A percentile compares a stretch with the other conserved stretches of the same genome.
These are phyloP conservation scores for Cercospora berteroae DNA, from an alignment of 2,329 filamentous ascomycete genomes.

Conservation along the genomic window DNA sequence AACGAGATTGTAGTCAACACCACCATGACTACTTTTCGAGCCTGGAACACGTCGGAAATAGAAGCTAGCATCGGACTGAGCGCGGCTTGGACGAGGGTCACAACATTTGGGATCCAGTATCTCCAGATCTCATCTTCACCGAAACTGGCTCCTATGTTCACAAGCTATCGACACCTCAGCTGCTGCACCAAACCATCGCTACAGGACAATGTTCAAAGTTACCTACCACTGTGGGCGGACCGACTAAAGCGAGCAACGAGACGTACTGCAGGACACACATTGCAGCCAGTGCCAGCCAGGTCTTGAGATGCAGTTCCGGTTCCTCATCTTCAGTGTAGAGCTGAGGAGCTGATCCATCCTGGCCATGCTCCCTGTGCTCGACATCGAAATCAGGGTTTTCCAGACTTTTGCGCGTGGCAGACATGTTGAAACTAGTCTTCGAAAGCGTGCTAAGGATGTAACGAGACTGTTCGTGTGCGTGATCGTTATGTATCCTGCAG, in stretches of 20 bases:
- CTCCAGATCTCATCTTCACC: neutral
- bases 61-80: neutral
- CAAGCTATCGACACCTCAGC: neutral
- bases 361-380: neutral
- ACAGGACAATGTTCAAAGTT: neutral
- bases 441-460: neutral
- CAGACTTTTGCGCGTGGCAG: neutral
- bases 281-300: neutral
- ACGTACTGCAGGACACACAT: neutral
- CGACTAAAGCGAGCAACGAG: neutral
- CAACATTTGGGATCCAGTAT: neutral
- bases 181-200: neutral
- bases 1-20: neutral
- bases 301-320: neutral
- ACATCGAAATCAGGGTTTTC: neutral
- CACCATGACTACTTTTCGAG: neutral
- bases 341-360: neutral
- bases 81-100: neutral
- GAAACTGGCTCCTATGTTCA: neutral
- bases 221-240: neutral
- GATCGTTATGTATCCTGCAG: neutral
- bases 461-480: neutral
- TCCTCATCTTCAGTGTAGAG: neutral
- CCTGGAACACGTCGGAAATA: neutral
- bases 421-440: neutral